These are phyloP conservation scores for Saturnispora ahearnii DNA, from an alignment of 805 yeast genomes.

Conservation along the genomic window DNA sequence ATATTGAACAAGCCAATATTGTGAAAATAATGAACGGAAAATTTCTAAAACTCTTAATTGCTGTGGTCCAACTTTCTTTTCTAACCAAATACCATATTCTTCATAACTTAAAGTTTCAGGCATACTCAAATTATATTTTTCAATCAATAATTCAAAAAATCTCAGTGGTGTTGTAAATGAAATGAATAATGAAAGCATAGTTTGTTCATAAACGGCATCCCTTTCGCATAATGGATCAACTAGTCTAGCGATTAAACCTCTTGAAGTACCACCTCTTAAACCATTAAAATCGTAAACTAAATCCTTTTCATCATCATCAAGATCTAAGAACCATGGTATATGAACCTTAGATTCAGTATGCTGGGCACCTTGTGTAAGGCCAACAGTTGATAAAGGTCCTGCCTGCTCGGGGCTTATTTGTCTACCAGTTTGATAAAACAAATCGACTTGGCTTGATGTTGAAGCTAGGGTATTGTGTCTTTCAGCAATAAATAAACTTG, in stretches of 20 bases:
- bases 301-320: constrained; percentile 45
- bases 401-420: background rate
- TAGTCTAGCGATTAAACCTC: constrained; percentile 69
- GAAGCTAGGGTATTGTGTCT: constrained; percentile 30
- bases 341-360: background rate
- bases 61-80: constrained; percentile 58
- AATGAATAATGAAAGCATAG: constrained; percentile 66
- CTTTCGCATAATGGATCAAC: constrained; percentile 64
- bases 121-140: constrained; percentile 61
- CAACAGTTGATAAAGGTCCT: background rate
- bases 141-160: constrained; percentile 48
- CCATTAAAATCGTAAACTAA: constrained; percentile 59
- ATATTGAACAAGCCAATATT: constrained; percentile 61
- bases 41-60: constrained; percentile 56
- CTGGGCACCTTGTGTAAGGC: background rate
- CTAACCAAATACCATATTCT: constrained; percentile 71
- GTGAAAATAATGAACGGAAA: constrained; percentile 56
- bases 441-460: constrained; percentile 21
- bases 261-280: constrained; percentile 75
- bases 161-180: constrained; percentile 64
- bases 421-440: constrained; percentile 20
- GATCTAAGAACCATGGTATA: constrained; percentile 64
- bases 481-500: constrained; percentile 41
- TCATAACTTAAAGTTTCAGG: constrained; percentile 84
- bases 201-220: constrained; percentile 49